A percentile compares a stretch with the other conserved stretches of the same genome.
Evolutionary conservation across 352 stramenopile genomes (phyloP).

Genomic region (Blastocystis sp.): DNA sequence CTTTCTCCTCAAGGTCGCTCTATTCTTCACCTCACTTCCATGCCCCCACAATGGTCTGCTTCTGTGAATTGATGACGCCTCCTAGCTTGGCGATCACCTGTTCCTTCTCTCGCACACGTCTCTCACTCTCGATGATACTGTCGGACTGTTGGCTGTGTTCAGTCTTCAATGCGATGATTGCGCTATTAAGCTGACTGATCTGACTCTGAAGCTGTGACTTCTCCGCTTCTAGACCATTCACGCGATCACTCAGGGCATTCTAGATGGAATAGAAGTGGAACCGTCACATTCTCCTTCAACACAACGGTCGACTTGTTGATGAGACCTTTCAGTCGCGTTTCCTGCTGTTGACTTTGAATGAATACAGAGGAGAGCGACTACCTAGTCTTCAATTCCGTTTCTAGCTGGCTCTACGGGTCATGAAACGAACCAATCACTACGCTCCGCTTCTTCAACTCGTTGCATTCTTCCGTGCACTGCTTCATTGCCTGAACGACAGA

Average conservation of each 20-base stretch:
- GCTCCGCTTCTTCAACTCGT: not conserved
- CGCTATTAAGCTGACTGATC: slow-evolving; percentile 17
- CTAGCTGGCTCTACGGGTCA: not conserved
- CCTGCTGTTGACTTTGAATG: not conserved
- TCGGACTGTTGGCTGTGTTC: not conserved
- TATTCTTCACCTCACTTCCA: not conserved
- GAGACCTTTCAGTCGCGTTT: slow-evolving; percentile 35
- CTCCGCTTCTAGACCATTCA: not conserved
- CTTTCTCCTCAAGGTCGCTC: not conserved
- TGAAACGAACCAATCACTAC: not conserved
- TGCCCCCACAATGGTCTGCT: not conserved
- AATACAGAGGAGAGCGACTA: not conserved
- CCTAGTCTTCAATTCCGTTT: slow-evolving; percentile 23
- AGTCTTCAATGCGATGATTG: slow-evolving; percentile 23
- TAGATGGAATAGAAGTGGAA: not conserved
- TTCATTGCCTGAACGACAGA: not conserved
- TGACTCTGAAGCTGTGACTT: slow-evolving; percentile 28
- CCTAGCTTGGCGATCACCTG: slow-evolving; percentile 28
- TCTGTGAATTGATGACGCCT: not conserved
- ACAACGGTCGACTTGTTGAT: slow-evolving; percentile 28
- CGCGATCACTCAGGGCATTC: slow-evolving; percentile 12
- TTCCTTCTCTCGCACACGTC: slow-evolving; percentile 12
- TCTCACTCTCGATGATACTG: not conserved
- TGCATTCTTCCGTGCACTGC: not conserved
- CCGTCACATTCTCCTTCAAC: slow-evolving; percentile 30